These are phyloP conservation scores for Alternaria sp. DNA, from an alignment of 2,329 filamentous ascomycete species.

Conservation along the genomic window DNA sequence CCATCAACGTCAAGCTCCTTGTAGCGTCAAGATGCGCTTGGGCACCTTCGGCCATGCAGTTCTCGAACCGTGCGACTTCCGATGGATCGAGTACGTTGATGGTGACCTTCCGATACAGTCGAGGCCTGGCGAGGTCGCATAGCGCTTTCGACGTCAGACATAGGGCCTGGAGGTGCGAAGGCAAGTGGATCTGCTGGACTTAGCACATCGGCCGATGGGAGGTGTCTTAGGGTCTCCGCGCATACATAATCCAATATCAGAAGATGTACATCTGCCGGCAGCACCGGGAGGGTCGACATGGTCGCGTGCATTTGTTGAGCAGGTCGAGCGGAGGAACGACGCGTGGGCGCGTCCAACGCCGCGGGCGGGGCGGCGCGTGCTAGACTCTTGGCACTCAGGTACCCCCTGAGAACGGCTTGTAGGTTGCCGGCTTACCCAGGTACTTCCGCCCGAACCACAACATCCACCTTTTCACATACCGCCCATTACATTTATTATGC, in stretches of 20 bases:
- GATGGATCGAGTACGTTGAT: not conserved
- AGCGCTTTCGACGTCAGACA: not conserved
- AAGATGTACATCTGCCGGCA: not conserved
- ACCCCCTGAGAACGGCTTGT: slow-evolving; percentile 1
- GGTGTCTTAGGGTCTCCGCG: not conserved
- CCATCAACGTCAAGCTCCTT: not conserved
- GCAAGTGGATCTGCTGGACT: not conserved
- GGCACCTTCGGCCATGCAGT: not conserved
- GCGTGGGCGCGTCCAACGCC: not conserved
- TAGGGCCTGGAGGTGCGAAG: not conserved
- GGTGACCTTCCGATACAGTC: not conserved
- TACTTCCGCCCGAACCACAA: not conserved
- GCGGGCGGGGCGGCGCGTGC: not conserved
- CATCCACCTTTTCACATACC: not conserved
- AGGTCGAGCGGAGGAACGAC: not conserved
- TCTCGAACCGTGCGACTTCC: not conserved
- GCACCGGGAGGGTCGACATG: not conserved
- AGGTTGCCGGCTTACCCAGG: not conserved
- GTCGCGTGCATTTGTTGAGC: not conserved
- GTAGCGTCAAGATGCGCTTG: not conserved
- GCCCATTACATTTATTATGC: not conserved
- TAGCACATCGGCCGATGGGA: not conserved
- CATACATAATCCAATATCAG: not conserved
- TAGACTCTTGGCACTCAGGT: not conserved
- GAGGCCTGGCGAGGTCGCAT: not conserved